Evolutionary conservation across 2,329 filamentous ascomycete species (phyloP).

Genomic region (Rutstroemia sp.): DNA sequence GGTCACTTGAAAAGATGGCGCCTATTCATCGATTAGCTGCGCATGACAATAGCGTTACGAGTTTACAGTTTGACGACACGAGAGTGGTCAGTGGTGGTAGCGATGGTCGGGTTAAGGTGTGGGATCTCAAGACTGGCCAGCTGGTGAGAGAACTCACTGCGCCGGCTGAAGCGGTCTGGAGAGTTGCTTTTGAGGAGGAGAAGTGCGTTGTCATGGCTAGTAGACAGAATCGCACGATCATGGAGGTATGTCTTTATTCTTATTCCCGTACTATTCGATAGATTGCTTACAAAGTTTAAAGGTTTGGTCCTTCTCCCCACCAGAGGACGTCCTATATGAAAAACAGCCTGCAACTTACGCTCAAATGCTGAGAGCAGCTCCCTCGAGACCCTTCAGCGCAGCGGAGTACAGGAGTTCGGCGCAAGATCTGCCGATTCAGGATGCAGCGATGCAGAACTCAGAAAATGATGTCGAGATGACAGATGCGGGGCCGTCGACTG

Average conservation of each 20-base stretch:
- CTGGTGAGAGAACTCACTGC: slow-evolving; percentile 86
- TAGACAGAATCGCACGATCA: slow-evolving; percentile 77
- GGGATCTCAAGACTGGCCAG: slow-evolving; percentile 88
- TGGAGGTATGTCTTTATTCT: slow-evolving; percentile 68
- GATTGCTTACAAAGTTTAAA: slow-evolving; percentile 35
- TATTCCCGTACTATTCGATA: not conserved
- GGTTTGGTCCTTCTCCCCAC: slow-evolving; percentile 94
- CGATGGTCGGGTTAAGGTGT: slow-evolving; percentile 97
- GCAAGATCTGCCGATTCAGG: slow-evolving; percentile 16
- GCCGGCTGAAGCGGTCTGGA: slow-evolving; percentile 92
- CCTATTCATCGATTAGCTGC: slow-evolving; percentile 92
- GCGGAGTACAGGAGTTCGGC: slow-evolving; percentile 26
- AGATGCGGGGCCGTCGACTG: slow-evolving; percentile 26
- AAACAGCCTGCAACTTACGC: slow-evolving; percentile 26
- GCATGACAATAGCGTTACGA: slow-evolving; percentile 97
- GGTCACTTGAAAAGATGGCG: slow-evolving; percentile 85
- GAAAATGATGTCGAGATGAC: slow-evolving; percentile 26
- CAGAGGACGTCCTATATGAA: slow-evolving; percentile 53
- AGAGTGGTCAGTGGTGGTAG: slow-evolving; percentile 93
- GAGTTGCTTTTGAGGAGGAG: slow-evolving; percentile 96
- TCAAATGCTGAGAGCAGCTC: slow-evolving; percentile 21
- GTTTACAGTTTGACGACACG: slow-evolving; percentile 92
- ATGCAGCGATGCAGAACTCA: slow-evolving; percentile 10
- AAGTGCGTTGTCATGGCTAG: slow-evolving; percentile 95
- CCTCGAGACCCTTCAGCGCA: slow-evolving; percentile 25